These are phyloP conservation scores for Raphanus raphanistrum DNA, from an alignment of 345 rosid species.

Conservation along the genomic window DNA sequence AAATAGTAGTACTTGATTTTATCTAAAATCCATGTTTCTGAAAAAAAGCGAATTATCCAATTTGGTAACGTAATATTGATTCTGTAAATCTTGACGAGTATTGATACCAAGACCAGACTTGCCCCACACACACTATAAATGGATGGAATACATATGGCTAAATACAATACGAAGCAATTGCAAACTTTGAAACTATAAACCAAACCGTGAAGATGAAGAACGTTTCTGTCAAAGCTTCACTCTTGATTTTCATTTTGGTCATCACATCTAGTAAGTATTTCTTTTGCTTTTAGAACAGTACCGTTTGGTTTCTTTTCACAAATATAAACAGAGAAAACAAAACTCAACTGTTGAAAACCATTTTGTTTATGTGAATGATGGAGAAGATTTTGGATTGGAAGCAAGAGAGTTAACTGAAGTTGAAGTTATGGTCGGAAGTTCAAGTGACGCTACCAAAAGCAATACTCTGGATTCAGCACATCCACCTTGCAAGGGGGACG, in stretches of 20 bases:
- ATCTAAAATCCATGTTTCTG: background rate
- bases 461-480: background rate
- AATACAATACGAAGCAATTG: background rate
- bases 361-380: conserved; percentile 8
- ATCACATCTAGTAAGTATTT: conserved; percentile 25
- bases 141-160: background rate
- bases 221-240: background rate
- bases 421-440: background rate
- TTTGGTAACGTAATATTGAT: background rate
- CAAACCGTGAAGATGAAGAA: conserved; percentile 13
- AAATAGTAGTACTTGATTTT: background rate
- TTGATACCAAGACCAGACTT: background rate
- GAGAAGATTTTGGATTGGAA: conserved; percentile 20
- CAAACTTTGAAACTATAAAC: background rate
- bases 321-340: background rate
- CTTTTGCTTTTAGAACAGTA: background rate
- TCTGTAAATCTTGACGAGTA: background rate
- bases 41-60: background rate
- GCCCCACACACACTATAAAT: background rate
- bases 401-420: background rate
- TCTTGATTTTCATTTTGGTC: conserved; percentile 28
- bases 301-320: background rate
- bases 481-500: conserved; percentile 13
- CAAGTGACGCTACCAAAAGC: background rate
- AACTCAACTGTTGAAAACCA: background rate